Percentiles rank a stretch among this genome's conserved stretches.
phyloP scores from a whole-genome alignment of 2,329 filamentous ascomycete genomes.

The Sclerotinia subarctica region DNA sequence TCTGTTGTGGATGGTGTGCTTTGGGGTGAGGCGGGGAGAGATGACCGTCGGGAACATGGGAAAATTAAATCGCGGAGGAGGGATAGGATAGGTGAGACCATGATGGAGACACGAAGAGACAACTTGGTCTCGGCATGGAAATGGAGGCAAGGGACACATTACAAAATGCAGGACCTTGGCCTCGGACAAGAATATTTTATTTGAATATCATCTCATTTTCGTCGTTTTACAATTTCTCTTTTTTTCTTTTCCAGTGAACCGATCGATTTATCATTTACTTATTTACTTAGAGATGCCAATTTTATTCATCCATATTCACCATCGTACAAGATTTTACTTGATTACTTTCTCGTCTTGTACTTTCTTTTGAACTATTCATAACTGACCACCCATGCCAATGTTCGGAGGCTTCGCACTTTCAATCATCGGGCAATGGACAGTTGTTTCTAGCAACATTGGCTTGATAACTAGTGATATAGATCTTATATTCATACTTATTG shows the following conservation, averaged over 20 bases:
- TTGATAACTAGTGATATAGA: background rate
- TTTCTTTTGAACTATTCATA: too few relatives aligned
- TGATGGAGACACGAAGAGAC: background rate
- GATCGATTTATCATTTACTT: too few relatives aligned
- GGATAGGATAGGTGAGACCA: too few relatives aligned
- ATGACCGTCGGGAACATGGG: background rate
- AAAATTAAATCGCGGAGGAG: background rate
- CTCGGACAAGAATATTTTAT: background rate
- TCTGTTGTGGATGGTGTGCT: background rate
- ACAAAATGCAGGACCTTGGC: background rate
- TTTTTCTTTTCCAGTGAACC: too few relatives aligned
- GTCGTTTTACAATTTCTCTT: background rate
- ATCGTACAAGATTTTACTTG: background rate
- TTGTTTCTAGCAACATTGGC: background rate
- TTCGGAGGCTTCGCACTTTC: too few relatives aligned
- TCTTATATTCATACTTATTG: background rate
- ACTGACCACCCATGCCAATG: too few relatives aligned
- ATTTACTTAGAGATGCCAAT: background rate
- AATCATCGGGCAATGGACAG: too few relatives aligned
- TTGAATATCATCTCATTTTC: background rate
- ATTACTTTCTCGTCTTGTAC: background rate
- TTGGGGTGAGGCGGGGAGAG: background rate
- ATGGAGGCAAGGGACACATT: background rate
- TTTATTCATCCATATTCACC: background rate
- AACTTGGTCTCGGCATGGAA: background rate